Base-by-base conservation (phyloP, 1,139 yeast genomes). In the Kodamaea alishanica region DNA sequence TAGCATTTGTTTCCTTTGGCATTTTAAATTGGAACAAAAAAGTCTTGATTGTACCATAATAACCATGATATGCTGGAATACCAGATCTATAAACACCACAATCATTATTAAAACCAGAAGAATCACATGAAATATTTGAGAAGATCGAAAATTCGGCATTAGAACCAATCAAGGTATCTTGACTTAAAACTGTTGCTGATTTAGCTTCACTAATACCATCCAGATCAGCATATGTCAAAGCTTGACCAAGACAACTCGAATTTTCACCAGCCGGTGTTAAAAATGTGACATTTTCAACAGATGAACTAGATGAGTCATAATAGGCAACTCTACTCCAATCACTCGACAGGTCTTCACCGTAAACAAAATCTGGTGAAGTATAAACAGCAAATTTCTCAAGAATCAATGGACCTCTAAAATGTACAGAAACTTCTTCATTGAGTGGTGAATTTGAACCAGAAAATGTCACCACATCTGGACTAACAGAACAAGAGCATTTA, bases 61-160 rank as follows among this genome's bases (percentile, higher is more conserved):
- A 92, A 24, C 97, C 97, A 56, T 89, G 95, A 69, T 79, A 85
- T 24, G 97, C 97, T 41, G 96, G 96, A 47, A 84, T 87, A 36
- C 81, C 92, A 2, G 66, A 63, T 67, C 97, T 79, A 75, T 84
- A 86, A 66, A 79, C 88, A 44, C 97, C 97, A 73, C 98, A 90
- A 56, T 78, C 83, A 44, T 73, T 74, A 46, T 55, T 56, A 33
- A 70, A 61, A 28, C 73, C 62, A 24, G 77, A 67, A 26, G 57
- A 60, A 7, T 60, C 68, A 71, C 97, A 90, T 48, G 75, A 58
- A 29, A 67, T 51, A 54, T 81, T 85, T 33, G 95, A 75, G 67
- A 87, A 84, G 59, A 90, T 85, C 55, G 80, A 73, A 63, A 70
- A 83, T 65, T 92, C 97, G 41, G 77, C 71, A 64, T 87, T 79